Evolutionary conservation across 805 yeast species (phyloP).

Genomic region (Debaryomyces maramus): DNA sequence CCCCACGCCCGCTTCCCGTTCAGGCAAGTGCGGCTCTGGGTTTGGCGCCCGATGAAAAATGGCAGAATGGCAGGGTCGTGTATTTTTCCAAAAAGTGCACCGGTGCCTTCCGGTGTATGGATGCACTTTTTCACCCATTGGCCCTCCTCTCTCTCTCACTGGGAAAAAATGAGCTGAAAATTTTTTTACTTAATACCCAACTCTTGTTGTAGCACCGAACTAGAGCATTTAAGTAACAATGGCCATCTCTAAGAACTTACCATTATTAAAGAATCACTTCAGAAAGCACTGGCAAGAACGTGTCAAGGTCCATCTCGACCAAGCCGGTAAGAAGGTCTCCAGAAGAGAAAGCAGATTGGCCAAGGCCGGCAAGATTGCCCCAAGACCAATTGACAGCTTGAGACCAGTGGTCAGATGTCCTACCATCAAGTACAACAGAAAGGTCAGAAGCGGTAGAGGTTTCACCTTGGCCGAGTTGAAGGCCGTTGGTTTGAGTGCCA

Average conservation of each 20-base stretch:
- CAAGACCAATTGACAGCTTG: conserved; percentile 94
- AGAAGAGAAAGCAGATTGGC: conserved; percentile 93
- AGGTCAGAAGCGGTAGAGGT: conserved; percentile 99
- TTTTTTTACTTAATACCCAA: no score
- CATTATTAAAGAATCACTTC: conserved; percentile 99
- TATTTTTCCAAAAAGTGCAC: no score
- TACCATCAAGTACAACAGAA: conserved; percentile 98
- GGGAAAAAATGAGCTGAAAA: no score
- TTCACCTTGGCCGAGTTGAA: conserved; percentile 97
- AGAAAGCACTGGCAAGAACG: conserved; percentile 99
- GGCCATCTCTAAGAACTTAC: conserved; percentile 99
- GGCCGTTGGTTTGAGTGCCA: conserved; percentile 89
- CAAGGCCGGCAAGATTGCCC: conserved; percentile 94
- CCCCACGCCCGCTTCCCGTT: no score
- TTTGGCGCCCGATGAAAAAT: no score
- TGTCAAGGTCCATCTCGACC: conserved; percentile 99
- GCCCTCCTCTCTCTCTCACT: no score
- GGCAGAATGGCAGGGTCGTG: no score
- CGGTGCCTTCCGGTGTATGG: no score
- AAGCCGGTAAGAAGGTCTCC: conserved; percentile 98
- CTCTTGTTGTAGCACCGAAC: no score
- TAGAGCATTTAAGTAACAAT: conserved; percentile 31
- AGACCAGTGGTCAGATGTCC: conserved; percentile 99
- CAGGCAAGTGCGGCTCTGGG: no score
- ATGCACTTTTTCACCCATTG: no score